Conservation (phyloP, 306 rosid genomes). For the Cicer yamashitae region DNA sequence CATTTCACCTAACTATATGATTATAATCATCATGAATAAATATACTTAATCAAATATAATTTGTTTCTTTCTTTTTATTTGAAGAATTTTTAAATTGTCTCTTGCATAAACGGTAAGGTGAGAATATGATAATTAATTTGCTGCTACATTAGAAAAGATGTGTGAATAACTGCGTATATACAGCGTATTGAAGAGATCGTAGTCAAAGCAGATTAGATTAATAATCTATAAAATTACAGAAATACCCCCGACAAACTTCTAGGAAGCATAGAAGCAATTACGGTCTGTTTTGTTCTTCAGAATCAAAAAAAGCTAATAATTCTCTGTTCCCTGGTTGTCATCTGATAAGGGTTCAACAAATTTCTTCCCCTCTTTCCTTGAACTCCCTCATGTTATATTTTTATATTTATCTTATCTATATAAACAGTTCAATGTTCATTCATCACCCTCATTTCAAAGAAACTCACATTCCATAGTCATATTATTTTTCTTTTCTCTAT, state of each 20-base stretch:
- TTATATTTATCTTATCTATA: neutral
- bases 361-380: constrained; percentile 32
- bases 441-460: neutral
- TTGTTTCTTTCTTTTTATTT: too few relatives aligned
- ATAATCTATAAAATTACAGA: neutral
- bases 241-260: constrained; percentile 41
- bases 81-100: neutral
- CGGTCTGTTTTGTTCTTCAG: constrained; percentile 2
- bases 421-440: neutral
- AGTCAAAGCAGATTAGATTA: constrained; percentile 19
- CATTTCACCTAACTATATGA: too few relatives aligned
- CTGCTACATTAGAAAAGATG: neutral
- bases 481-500: neutral
- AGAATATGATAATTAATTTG: neutral
- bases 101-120: neutral
- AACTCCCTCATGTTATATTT: constrained; percentile 7
- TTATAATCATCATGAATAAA: too few relatives aligned
- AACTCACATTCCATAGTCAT: neutral
- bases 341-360: constrained; percentile 21
- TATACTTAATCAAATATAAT: too few relatives aligned
- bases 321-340: constrained; percentile 40
- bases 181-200: constrained; percentile 2
- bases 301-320: constrained; percentile 3
- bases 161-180: constrained; percentile 11
- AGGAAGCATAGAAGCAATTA: constrained; percentile 43